Conservation (phyloP, 2,329 filamentous ascomycete species). For the Aspergillus sclerotialis region DNA sequence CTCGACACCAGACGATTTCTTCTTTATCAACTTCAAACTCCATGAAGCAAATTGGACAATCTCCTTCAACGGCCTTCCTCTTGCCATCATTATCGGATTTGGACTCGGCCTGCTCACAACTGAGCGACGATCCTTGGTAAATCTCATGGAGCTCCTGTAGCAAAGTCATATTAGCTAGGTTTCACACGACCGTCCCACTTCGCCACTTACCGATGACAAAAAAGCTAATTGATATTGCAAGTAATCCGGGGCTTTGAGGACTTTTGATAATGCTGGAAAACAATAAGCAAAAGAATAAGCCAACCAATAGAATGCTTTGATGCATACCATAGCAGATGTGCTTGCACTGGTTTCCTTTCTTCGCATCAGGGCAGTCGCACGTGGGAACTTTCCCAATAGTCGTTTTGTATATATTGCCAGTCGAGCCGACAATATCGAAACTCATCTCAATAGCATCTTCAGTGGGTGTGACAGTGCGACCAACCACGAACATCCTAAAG, state of each 20-base stretch:
- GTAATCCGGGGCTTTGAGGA: conserved; percentile 50
- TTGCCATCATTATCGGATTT: conserved; percentile 38
- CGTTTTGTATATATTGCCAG: conserved; percentile 57
- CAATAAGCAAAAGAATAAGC: conserved; percentile 12
- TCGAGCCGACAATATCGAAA: conserved; percentile 53
- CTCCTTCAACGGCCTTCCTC: conserved; percentile 53
- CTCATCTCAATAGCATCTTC: conserved; percentile 42
- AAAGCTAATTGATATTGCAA: conserved; percentile 56
- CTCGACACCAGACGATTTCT: conserved; percentile 52
- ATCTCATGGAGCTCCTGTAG: conserved; percentile 49
- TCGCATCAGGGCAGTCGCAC: conserved; percentile 50
- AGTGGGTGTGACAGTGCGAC: conserved; percentile 40
- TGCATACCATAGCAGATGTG: conserved; percentile 52
- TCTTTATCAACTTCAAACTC: conserved; percentile 43
- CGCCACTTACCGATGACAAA: conserved; percentile 38
- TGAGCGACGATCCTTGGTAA: conserved; percentile 46
- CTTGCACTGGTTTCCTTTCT: conserved; percentile 56
- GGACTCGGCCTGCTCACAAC: conserved; percentile 33
- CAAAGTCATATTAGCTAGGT: background rate
- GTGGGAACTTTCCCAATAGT: conserved; percentile 45
- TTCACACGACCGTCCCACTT: background rate
- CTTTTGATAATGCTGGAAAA: conserved; percentile 45
- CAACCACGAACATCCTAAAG: conserved; percentile 50
- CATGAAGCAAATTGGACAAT: conserved; percentile 58
- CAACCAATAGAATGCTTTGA: background rate